A percentile compares a stretch with the other conserved stretches of the same genome.
These are phyloP conservation scores for Cladosporium sp. DNA, from an alignment of 2,329 filamentous ascomycete genomes.

Conservation along the genomic window DNA sequence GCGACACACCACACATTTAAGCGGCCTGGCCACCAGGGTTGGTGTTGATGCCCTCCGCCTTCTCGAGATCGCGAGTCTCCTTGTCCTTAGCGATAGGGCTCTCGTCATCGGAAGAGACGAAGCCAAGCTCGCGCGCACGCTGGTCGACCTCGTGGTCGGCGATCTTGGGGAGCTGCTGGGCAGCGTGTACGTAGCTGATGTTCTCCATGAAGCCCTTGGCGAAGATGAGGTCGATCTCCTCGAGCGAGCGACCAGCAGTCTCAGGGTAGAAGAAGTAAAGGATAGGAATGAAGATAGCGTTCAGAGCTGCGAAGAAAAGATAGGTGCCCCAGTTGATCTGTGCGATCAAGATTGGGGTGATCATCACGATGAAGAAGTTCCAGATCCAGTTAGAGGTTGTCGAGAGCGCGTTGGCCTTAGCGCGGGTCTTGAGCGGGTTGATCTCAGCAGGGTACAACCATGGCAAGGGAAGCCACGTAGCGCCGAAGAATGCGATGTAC, in stretches of 20 bases:
- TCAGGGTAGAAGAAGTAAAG: slow-evolving; percentile 56
- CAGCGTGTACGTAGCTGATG: slow-evolving; percentile 35
- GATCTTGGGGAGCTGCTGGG: slow-evolving; percentile 33
- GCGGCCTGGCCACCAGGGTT: slow-evolving; percentile 7
- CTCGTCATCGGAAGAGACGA: slow-evolving; percentile 28
- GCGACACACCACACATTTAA: background rate
- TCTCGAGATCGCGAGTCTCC: slow-evolving; percentile 1
- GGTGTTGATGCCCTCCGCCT: slow-evolving; percentile 12
- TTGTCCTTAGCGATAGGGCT: background rate
- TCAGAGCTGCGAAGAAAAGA: slow-evolving; percentile 48
- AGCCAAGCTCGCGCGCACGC: slow-evolving; percentile 32
- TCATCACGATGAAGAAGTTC: slow-evolving; percentile 40
- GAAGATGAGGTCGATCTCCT: slow-evolving; percentile 26
- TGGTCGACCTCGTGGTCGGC: slow-evolving; percentile 32
- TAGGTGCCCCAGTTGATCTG: slow-evolving; percentile 33
- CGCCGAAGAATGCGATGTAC: slow-evolving; percentile 27
- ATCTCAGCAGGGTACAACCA: slow-evolving; percentile 28
- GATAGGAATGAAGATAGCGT: slow-evolving; percentile 50
- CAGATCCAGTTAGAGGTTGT: slow-evolving; percentile 28
- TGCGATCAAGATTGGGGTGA: slow-evolving; percentile 37
- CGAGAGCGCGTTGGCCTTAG: slow-evolving; percentile 14
- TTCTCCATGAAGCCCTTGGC: slow-evolving; percentile 23
- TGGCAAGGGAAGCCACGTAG: slow-evolving; percentile 24
- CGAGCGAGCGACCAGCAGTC: slow-evolving; percentile 22
- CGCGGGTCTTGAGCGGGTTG: slow-evolving; percentile 31